Base-by-base conservation (phyloP, 75 land plant genomes). In the Larix kaempferi region DNA sequence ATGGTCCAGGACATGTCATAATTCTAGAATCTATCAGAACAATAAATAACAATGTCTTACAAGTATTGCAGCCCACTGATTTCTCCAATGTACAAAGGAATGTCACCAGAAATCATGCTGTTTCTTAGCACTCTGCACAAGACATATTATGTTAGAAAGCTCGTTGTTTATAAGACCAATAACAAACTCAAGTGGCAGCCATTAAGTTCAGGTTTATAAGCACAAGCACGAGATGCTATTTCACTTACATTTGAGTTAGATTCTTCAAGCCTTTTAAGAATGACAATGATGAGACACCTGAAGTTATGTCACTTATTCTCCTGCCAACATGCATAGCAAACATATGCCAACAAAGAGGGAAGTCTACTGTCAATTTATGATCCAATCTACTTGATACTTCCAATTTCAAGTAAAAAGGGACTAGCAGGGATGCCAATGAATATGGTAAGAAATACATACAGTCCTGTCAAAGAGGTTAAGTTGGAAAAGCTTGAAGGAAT, bases 51-150 rank as follows among this genome's bases (percentile, higher is more conserved):
- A 58, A 57, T 52, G 56, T 63, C 88, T 84, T 81, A 91, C 93
- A 91, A 75, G 22, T 41, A n/a, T 17, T 57, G 23, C 66, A 91
- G 75, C 2, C 39, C 63, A 56, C 26, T 77, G 52, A 33, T 78
- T 15, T 86, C 73, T 54, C 85, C 82, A 29, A 91, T 78, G 26
- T 78, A 56, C 1, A 83, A 67, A 25, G 90, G 93, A 44, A 91
- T 82, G 14, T 82, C 39, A 33, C 71, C 90, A 64, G 88, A 80
- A 16, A 91, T 84, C 52, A 63, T 80, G 65, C 84, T 86, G 58
- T 91, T 86, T 77, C 93, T 84, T 44, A 91, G 76, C 14, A 77
- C 39, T 59, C 83, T 82, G 74, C 37, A 62, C 11, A 60, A 54
- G 29, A 80, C 39, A n/a, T 19, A 16, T 57, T 12, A 56, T 71